Evolutionary conservation across 1,284 basidiomycete genomes (phyloP), one percentile per base, ranked within the genome.

Genomic region (Tilletia setariae): DNA sequence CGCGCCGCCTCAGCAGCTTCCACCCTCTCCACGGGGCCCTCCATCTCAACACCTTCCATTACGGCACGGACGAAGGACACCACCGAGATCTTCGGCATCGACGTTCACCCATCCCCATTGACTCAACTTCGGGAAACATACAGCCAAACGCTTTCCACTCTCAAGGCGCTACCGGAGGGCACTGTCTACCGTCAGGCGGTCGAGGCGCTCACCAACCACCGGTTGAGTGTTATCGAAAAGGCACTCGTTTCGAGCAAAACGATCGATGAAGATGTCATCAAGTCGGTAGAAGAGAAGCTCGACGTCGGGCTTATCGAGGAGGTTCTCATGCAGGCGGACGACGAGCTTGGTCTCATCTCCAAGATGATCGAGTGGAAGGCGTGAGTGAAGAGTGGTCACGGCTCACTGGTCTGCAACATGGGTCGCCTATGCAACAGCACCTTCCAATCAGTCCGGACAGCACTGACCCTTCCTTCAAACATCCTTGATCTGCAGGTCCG

Each of bases 331-430:
- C 89, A 93, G 84, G 94, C 94, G 2, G 84, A 90, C 76, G 90
- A 91, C 75, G 95, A 98, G 85, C 85, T 92, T 69, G 86, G 84
- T 64, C 85, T 98, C 56, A 91, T 87, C 1, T 86, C 86, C 46
- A 92, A 92, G 85, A 93, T 98, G 90, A 82, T 90, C 28, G 91
- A 95, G 82, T 98, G 93, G 92, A 96, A 97, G 86, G 88, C 91
- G 94, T 98, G 84, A 85, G 93, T 91, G 11, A 11, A 40, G 11
- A 40, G 4, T 11, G 11, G 21, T 32, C 62, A 16, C 62, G 30
- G 46, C 44, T 62, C 6, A 4, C 35, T 4, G 11, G 40, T 8
- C 30, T 28, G 40, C 32, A 32, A 23, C 59, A 32, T 23, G 46
- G 15, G 16, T 49, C n/a, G 35, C 35, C 6, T 11, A 40, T 40